Base-by-base conservation (phyloP, 2,329 filamentous ascomycete genomes). In the Verticillium zaregamsianum region DNA sequence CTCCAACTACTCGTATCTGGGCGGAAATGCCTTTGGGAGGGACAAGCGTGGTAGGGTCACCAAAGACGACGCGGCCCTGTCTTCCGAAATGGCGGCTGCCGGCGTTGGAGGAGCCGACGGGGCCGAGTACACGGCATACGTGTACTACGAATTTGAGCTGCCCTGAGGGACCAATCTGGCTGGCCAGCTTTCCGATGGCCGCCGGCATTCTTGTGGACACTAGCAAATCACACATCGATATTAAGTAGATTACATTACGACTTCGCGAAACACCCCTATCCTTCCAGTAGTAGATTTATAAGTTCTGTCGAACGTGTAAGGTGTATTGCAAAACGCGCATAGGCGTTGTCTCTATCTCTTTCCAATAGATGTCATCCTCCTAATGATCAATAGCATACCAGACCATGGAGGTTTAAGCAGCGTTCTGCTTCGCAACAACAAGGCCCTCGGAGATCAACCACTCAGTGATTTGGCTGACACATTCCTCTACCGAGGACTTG, bases 131-230 rank as follows among this genome's bases (percentile, higher is more conserved):
- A 95, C 92, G 63, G 90, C 95, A 49, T 99, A 96, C 77, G 95
- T 98, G 72, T 97, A 93, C 81, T 99, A 98, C 78, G 92, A 97
- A 74, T 91, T 98, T 73, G 91, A 95, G 72, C 87, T 98, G 62
- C 81, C 82, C 35, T 81, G 33, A 66, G 20, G 5, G 20, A 5
- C 7, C 6, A 3, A 28, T 25, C 12, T 11, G 9, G 20, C n/a
- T 52, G 20, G 20, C 9, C 20, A 8, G 20, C 2, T 11, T n/a
- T n/a, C 45, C 11, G 11, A 12, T 12, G 45, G 9, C 23, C 6
- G 45, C 45, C 20, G 11, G 28, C 45, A 20, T 25, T 14, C 20
- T 52, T 52, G 45, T 52, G 20, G 3, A 52, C 45, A 52, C 8
- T 52, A 23, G 45, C 3, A 23, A 25, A 11, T 20, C 20, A 20